phyloP scores from a whole-genome alignment of 768 basidiomycete genomes.

The Boletus reticuloceps region DNA sequence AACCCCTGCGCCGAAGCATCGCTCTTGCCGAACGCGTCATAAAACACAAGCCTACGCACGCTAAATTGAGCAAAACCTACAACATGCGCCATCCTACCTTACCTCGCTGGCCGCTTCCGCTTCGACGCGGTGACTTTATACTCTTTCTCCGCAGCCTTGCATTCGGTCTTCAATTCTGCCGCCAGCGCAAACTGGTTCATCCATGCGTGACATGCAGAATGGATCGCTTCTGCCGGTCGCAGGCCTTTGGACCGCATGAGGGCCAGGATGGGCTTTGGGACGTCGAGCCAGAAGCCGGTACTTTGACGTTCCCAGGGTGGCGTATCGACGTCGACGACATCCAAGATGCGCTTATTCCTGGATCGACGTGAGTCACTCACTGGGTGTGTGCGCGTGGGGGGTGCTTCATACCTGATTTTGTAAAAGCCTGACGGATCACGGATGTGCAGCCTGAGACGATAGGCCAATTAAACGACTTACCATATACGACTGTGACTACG shows the following conservation, averaged over 20 bases:
- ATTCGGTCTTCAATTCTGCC: constrained; percentile 75
- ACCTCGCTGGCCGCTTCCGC: constrained; percentile 62
- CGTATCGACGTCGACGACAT: constrained; percentile 74
- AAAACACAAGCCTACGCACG: constrained; percentile 67
- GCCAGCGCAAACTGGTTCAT: constrained; percentile 73
- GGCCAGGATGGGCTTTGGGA: constrained; percentile 52
- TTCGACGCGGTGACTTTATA: constrained; percentile 48
- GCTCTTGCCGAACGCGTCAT: constrained; percentile 68
- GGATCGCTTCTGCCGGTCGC: constrained; percentile 76
- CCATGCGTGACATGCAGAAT: constrained; percentile 82
- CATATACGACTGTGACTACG: constrained; percentile 69
- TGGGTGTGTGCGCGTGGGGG: background rate
- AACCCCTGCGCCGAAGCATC: constrained; percentile 78
- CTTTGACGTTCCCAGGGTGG: constrained; percentile 74
- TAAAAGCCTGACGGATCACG: constrained; percentile 58
- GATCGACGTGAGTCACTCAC: background rate
- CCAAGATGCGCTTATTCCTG: constrained; percentile 65
- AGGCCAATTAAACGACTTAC: constrained; percentile 36
- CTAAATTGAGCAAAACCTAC: background rate
- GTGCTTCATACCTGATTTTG: constrained; percentile 58
- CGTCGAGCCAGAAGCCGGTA: constrained; percentile 78
- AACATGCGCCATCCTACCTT: background rate
- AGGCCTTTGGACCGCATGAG: constrained; percentile 55
- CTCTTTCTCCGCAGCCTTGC: constrained; percentile 77
- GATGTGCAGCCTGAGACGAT: background rate